These are phyloP conservation scores for Aspergillus thermomutatus DNA, from an alignment of 2,329 filamentous ascomycete genomes.

Conservation along the genomic window DNA sequence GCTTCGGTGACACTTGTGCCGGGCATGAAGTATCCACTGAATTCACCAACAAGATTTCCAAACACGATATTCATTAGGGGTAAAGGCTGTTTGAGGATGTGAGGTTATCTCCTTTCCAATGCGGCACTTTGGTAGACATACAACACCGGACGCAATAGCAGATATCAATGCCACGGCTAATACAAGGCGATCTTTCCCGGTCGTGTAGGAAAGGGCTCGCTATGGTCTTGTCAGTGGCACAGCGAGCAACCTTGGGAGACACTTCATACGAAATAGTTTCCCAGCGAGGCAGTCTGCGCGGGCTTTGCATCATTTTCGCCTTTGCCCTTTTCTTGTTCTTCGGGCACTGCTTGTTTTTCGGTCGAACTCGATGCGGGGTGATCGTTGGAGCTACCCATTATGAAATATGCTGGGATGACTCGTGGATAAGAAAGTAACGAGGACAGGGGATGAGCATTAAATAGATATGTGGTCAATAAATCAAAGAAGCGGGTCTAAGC, in stretches of 20 bases:
- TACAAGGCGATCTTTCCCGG: background rate
- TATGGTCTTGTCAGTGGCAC: background rate
- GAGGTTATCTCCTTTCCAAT: background rate
- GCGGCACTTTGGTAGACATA: constrained; percentile 13
- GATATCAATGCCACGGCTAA: constrained; percentile 7
- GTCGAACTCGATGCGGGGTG: background rate
- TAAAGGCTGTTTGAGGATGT: constrained; percentile 12
- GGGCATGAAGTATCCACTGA: constrained; percentile 54
- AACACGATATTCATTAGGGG: constrained; percentile 61
- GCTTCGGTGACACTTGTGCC: constrained; percentile 40
- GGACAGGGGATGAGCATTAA: background rate
- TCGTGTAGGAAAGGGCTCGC: background rate
- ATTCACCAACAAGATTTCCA: constrained; percentile 53
- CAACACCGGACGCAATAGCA: constrained; percentile 24
- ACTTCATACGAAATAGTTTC: background rate
- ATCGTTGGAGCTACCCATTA: background rate
- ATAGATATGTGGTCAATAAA: background rate
- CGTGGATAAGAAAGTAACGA: no score
- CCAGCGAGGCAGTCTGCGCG: background rate
- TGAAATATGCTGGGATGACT: background rate
- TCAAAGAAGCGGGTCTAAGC: background rate
- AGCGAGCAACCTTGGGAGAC: background rate
- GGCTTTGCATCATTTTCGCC: background rate
- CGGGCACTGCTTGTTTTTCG: background rate
- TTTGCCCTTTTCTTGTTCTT: background rate